Evolutionary conservation across 2,329 filamentous ascomycete genomes (phyloP).

Genomic region (Aspergillus sp.): DNA sequence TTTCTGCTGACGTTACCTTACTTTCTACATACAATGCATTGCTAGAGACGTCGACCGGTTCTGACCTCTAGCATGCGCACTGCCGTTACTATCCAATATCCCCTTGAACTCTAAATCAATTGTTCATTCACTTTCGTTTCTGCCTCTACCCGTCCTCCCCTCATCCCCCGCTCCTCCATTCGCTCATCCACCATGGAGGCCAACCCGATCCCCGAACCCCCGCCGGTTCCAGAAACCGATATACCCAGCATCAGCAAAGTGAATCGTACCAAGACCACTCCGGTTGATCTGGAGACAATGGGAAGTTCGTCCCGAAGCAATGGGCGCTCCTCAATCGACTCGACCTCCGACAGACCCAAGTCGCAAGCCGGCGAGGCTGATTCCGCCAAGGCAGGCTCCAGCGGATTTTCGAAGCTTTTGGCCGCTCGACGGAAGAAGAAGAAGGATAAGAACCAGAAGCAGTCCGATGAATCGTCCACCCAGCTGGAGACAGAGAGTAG

Average conservation of each 20-base stretch:
- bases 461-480: constrained; percentile 25
- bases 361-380: constrained; percentile 42
- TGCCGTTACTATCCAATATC: not conserved
- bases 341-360: constrained; percentile 40
- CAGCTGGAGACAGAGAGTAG: constrained; percentile 26
- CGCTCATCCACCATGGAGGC: constrained; percentile 35
- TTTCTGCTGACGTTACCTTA: not conserved
- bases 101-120: not conserved
- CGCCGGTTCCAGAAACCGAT: constrained; percentile 37
- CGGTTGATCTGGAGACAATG: constrained; percentile 36
- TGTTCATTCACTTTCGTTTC: not conserved
- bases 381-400: constrained; percentile 41
- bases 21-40: not conserved
- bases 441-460: constrained; percentile 36
- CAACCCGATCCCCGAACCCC: constrained; percentile 27
- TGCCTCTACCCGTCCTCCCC: constrained; percentile 2
- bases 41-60: constrained; percentile 7
- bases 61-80: constrained; percentile 5
- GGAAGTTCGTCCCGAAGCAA: constrained; percentile 36
- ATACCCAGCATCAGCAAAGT: constrained; percentile 38
- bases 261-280: constrained; percentile 41
- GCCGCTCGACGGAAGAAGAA: constrained; percentile 47
- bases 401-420: constrained; percentile 56
- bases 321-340: constrained; percentile 42
- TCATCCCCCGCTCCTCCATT: not conserved